Base-by-base conservation (phyloP, 1,284 basidiomycete genomes). In the Cryptococcus sp. region DNA sequence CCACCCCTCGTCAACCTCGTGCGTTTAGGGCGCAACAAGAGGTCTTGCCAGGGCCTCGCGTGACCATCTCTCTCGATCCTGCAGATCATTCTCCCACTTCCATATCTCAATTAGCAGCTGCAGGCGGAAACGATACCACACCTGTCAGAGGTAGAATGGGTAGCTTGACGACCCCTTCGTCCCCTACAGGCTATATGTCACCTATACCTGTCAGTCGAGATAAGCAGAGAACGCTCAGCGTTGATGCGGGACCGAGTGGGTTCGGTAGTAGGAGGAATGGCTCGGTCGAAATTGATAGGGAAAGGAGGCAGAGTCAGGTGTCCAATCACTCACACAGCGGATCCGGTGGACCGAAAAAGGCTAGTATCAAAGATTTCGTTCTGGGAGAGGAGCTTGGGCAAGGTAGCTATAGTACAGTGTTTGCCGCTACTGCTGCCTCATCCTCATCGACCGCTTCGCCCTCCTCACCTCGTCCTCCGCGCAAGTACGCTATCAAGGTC, bases 401-500 rank as follows among this genome's bases (percentile, higher is more conserved):
- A 20, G 78, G 78, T 6, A 75, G 73, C 55, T 80, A 79, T 59
- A 77, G 75, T 56, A 78, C 77, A 1, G 78, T 79, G 41, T 61
- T 64, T 47, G 73, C 69, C 16, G 59, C 60, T 16, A 54, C 58
- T 6, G 50, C 62, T 15, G 48, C 58, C 10, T 49, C 59, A 4
- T 46, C 57, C n/a, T 55, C 52, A 16, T 54, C 59, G 37, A 45
- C 46, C 20, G 56, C 52, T 29, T 65, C 66, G 44, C 60, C 72
- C 39, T 55, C 62, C 19, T 58, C 74, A 40, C 51, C 63, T 43
- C 53, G 59, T 46, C 40, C 66, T 16, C 48, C 66, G 50, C 38
- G 63, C 10, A 64, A 73, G 43, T 82, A 79, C 59, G 81, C 81
- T 7, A 76, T 83, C 67, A 83, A 83, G 57, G 79, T 81, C 29